Evolutionary conservation across 192 early-diverging fungal species (phyloP), one percentile per base, ranked within the genome.

Genomic region (Dissophora ornata): DNA sequence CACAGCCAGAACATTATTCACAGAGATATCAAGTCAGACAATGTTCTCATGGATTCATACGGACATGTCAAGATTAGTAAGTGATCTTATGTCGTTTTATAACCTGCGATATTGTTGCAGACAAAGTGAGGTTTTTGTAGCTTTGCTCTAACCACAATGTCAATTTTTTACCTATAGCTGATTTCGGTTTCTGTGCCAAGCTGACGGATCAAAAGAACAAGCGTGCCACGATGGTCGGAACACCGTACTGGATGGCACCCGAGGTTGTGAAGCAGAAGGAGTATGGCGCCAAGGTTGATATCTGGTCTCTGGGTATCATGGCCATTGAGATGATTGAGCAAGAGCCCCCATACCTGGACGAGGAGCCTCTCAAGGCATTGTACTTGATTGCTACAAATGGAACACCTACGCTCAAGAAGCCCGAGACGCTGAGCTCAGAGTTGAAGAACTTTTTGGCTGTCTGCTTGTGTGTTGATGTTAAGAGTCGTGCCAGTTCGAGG

Each of bases 271-370:
- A 91, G 80, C 91, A 92, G 57, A 92, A 91, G 73, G 85, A 89
- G 29, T 94, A 91, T 62, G 89, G 87, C 21, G 80, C 88, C 62
- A 92, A 94, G 84, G 91, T 94, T 16, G 91, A 94, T 71, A 87
- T 92, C 62, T 94, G 96, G 96, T 97, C 95, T 4, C 80, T 97
- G 40, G 95, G 96, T 51, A 97, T 98, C 71, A 98, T 97, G 95
- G 94, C 93, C 2, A 96, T 97, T 55, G 95, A 98, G 79, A 97
- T 98, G 96, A 90, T 98, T 60, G 96, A 98, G 80, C 92, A 92
- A 57, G 96, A 98, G 67, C 96, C 95, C 10, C 96, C 96, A 55
- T 98, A 98, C 63, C 78, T 98, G 65, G 91, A 97, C 62, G 96
- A 98, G 81, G 94, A 96, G 71, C 94, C 96, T 30, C 84, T 98